These are phyloP conservation scores for Skeletonema tropicum DNA, from an alignment of 108 stramenopile genomes.

Conservation along the genomic window DNA sequence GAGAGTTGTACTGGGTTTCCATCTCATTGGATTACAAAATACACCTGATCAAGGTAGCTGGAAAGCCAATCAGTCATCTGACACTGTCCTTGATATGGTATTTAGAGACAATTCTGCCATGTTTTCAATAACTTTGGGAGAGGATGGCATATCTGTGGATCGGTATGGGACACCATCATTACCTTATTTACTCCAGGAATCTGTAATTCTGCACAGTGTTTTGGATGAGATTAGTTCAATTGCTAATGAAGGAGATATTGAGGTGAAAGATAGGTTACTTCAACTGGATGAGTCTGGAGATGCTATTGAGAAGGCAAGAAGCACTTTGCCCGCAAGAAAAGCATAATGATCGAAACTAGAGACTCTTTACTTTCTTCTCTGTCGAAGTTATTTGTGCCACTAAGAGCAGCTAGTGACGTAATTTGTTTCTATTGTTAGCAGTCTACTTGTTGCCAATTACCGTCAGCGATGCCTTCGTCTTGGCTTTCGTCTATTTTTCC, in stretches of 20 bases:
- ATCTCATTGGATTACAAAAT: constrained; percentile 69
- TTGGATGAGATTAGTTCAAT: constrained; percentile 70
- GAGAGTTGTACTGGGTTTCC: constrained; percentile 68
- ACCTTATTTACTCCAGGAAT: constrained; percentile 75
- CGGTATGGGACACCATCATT: constrained; percentile 70
- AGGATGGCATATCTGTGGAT: constrained; percentile 45
- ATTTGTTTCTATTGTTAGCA: background rate
- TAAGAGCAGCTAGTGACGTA: background rate
- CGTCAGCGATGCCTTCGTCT: constrained; percentile 13
- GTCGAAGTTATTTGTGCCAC: too few species aligned
- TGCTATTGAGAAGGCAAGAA: constrained; percentile 59
- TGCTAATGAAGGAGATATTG: constrained; percentile 60
- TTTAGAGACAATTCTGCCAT: constrained; percentile 72
- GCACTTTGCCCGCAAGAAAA: constrained; percentile 66
- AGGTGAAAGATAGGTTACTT: constrained; percentile 62
- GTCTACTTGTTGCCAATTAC: constrained; percentile 1
- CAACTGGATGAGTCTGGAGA: constrained; percentile 47
- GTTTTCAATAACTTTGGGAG: constrained; percentile 52
- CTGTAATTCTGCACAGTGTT: constrained; percentile 72
- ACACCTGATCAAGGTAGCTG: constrained; percentile 65
- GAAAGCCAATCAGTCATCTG: constrained; percentile 57
- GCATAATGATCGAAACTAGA: constrained; percentile 26
- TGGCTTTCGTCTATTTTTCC: constrained; percentile 27
- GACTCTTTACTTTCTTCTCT: background rate
- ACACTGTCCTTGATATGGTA: constrained; percentile 59